Conservation (phyloP, 352 stramenopile species). For the Phytophthora sansomeana region DNA sequence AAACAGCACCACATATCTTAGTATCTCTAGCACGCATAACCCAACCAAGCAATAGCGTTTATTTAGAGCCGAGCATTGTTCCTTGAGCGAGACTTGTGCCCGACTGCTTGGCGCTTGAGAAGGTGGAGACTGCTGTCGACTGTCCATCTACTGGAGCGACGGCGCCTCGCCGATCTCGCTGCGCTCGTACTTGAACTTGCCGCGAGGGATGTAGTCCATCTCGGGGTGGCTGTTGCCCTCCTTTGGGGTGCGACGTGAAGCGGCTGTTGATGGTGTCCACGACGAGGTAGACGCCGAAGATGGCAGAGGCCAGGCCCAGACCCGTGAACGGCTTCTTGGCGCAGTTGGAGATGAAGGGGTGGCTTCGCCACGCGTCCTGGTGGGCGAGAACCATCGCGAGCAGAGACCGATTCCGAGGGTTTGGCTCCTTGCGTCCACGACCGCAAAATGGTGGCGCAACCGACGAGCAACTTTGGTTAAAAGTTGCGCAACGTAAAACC, state of each 20-base stretch:
- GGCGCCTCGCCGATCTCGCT: conserved; percentile 69
- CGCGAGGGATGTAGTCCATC: conserved; percentile 41
- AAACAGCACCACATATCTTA: conserved; percentile 6
- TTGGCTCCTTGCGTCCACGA: conserved; percentile 20
- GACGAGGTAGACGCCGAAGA: conserved; percentile 85
- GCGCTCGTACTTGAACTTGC: conserved; percentile 69
- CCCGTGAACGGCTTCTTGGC: conserved; percentile 89
- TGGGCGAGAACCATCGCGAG: conserved; percentile 81
- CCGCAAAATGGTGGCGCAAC: conserved; percentile 22
- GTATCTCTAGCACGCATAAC: conserved; percentile 5
- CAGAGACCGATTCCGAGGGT: conserved; percentile 38
- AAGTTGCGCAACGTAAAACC: not conserved
- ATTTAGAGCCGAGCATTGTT: conserved; percentile 26
- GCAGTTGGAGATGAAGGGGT: conserved; percentile 86
- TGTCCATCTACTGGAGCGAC: conserved; percentile 37
- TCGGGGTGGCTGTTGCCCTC: conserved; percentile 41
- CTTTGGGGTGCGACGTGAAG: conserved; percentile 43
- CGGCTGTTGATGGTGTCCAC: conserved; percentile 66
- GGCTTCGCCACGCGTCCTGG: conserved; percentile 90
- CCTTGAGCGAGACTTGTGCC: not conserved
- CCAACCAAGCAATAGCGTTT: conserved; percentile 35
- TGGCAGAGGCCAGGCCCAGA: conserved; percentile 72
- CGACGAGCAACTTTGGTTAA: conserved; percentile 5
- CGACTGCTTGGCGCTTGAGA: not conserved
- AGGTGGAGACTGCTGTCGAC: no score